phyloP scores from a whole-genome alignment of 768 basidiomycete species.

The Pisolithus sp. region DNA sequence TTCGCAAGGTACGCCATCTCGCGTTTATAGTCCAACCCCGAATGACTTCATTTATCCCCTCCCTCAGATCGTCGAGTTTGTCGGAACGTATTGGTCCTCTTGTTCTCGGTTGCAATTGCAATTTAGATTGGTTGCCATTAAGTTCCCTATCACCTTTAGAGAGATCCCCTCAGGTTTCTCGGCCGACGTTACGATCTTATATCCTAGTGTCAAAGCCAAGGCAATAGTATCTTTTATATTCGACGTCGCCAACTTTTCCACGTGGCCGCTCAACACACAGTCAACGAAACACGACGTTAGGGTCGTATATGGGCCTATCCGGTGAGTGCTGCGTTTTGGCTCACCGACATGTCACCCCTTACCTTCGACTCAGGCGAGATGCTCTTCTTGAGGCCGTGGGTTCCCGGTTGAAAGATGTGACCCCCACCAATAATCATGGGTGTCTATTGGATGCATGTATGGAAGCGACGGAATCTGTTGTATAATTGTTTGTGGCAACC shows the following conservation, averaged over 20 bases:
- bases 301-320: slow-evolving; percentile 57
- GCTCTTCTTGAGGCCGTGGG: slow-evolving; percentile 45
- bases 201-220: slow-evolving; percentile 53
- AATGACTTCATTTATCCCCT: slow-evolving; percentile 1
- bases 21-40: background rate
- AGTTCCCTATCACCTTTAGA: slow-evolving; percentile 52
- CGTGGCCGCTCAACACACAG: slow-evolving; percentile 59
- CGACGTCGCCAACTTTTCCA: slow-evolving; percentile 44
- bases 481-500: slow-evolving; percentile 4
- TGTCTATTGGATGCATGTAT: slow-evolving; percentile 76
- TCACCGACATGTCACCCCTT: background rate
- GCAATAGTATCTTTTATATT: slow-evolving; percentile 60
- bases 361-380: slow-evolving; percentile 31
- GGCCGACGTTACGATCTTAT: slow-evolving; percentile 51
- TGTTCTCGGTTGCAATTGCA: slow-evolving; percentile 69
- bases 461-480: slow-evolving; percentile 49
- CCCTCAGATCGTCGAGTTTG: slow-evolving; percentile 52
- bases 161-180: slow-evolving; percentile 39
- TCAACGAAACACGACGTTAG: slow-evolving; percentile 50
- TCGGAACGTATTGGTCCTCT: slow-evolving; percentile 68
- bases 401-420: slow-evolving; percentile 54
- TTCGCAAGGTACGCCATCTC: slow-evolving; percentile 43
- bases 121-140: slow-evolving; percentile 59
- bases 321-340: slow-evolving; percentile 42
- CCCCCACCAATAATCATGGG: slow-evolving; percentile 58